phyloP scores from a whole-genome alignment of 2,329 filamentous ascomycete species.

The Talaromyces funiculosus region DNA sequence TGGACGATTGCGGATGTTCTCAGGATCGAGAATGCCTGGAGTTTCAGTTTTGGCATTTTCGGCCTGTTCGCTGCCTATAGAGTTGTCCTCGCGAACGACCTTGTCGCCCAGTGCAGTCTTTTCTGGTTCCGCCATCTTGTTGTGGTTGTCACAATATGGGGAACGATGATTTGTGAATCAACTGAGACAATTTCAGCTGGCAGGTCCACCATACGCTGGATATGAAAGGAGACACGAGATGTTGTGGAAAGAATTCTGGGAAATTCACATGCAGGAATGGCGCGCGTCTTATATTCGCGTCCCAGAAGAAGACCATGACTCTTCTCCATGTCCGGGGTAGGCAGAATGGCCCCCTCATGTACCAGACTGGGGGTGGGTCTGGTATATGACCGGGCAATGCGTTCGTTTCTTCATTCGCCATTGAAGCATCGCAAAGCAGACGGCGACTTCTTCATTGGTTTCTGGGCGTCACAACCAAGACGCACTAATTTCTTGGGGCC shows the following conservation, averaged over 20 bases:
- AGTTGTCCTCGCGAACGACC: conserved; percentile 7
- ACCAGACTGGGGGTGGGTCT: conserved; percentile 4
- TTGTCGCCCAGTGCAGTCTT: conserved; percentile 5
- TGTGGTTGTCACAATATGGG: background rate
- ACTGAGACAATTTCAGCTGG: background rate
- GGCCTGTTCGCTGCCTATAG: conserved; percentile 5
- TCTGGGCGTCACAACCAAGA: background rate
- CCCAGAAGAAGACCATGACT: background rate
- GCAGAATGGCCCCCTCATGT: conserved; percentile 2
- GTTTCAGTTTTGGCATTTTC: conserved; percentile 14
- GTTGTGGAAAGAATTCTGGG: background rate
- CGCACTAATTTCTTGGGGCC: background rate
- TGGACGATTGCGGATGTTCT: conserved; percentile 23
- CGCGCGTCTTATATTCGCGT: background rate
- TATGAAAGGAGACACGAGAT: background rate
- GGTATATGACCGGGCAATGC: background rate
- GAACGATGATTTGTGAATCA: background rate
- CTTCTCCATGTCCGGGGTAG: background rate
- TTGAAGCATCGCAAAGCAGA: background rate
- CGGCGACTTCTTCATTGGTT: background rate
- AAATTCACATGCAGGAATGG: background rate
- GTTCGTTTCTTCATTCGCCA: background rate
- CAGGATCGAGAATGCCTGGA: conserved; percentile 14
- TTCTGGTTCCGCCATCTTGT: conserved; percentile 10
- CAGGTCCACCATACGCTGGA: background rate